Percentiles rank a stretch among this genome's conserved stretches.
These are phyloP conservation scores for Raddia guianensis DNA, from an alignment of 176 grass and related monocot genomes.

Conservation along the genomic window DNA sequence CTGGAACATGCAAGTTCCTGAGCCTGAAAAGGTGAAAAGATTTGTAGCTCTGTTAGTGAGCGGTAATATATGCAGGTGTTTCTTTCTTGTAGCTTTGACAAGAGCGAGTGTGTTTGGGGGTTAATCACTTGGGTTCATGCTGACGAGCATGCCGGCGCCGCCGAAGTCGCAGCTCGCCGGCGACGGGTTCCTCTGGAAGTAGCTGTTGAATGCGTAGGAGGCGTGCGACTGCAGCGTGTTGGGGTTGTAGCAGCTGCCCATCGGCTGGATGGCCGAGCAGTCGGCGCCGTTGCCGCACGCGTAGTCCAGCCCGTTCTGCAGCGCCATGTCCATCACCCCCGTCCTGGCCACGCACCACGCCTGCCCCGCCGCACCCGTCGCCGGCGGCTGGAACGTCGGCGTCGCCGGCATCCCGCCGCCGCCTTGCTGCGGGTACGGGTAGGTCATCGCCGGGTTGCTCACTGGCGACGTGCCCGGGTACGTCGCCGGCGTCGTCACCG, in stretches of 20 bases:
- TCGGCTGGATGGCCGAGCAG: slow-evolving; percentile 82
- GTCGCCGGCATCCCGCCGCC: slow-evolving; percentile 31
- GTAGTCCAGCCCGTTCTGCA: slow-evolving; percentile 82
- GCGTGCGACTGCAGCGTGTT: slow-evolving; percentile 77
- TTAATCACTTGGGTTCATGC: slow-evolving; percentile 83
- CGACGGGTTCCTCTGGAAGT: slow-evolving; percentile 88
- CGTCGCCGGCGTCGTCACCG: slow-evolving; percentile 63
- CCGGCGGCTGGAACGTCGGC: slow-evolving; percentile 50
- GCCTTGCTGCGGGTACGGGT: slow-evolving; percentile 53
- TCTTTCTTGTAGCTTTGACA: not conserved
- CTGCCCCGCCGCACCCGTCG: slow-evolving; percentile 55
- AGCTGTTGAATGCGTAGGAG: slow-evolving; percentile 94
- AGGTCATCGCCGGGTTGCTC: slow-evolving; percentile 70
- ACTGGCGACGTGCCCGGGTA: slow-evolving; percentile 51
- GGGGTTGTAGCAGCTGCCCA: slow-evolving; percentile 85
- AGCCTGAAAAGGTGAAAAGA: slow-evolving; percentile 59
- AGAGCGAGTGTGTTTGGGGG: not conserved
- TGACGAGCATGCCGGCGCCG: slow-evolving; percentile 79
- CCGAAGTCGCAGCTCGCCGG: slow-evolving; percentile 90
- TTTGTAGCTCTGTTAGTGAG: not conserved
- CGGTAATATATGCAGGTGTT: not conserved
- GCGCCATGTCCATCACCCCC: slow-evolving; percentile 41
- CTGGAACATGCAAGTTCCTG: slow-evolving; percentile 65
- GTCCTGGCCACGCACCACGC: slow-evolving; percentile 85
- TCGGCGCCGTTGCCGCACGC: slow-evolving; percentile 87